Conservation (phyloP, 345 rosid species). For the Gossypium sturtianum region DNA sequence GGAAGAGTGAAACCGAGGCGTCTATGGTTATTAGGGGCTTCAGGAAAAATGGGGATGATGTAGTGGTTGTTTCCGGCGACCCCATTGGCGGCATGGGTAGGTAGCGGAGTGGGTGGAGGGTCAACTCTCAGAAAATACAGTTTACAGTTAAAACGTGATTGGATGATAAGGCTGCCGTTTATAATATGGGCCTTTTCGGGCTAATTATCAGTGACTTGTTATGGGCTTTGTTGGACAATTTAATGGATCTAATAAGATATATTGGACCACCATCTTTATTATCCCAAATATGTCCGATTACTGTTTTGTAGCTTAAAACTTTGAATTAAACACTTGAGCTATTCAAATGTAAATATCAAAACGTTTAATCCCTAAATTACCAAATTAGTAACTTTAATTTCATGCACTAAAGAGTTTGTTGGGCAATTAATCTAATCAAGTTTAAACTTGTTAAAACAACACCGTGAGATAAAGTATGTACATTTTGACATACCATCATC, state of each 20-base stretch:
- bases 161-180: neutral
- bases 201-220: neutral
- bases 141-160: slow-evolving; percentile 6
- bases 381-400: too few relatives aligned
- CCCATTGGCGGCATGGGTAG: neutral
- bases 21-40: slow-evolving; percentile 40
- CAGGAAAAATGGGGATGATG: slow-evolving; percentile 12
- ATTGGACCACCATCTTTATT: too few relatives aligned
- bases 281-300: too few relatives aligned
- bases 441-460: too few relatives aligned
- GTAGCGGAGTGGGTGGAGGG: neutral
- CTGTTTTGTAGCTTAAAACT: too few relatives aligned
- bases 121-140: slow-evolving; percentile 7
- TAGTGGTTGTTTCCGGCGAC: neutral
- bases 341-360: too few relatives aligned
- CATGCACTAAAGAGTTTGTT: too few relatives aligned
- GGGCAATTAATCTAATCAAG: too few relatives aligned
- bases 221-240: neutral
- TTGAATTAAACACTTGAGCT: too few relatives aligned
- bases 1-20: slow-evolving; percentile 39
- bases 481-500: too few relatives aligned
- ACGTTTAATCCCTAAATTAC: too few relatives aligned
- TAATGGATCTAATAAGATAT: neutral
- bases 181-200: neutral
- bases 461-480: too few relatives aligned